Evolutionary conservation across 2,329 filamentous ascomycete genomes (phyloP).

Genomic region (Penicillium sp.): DNA sequence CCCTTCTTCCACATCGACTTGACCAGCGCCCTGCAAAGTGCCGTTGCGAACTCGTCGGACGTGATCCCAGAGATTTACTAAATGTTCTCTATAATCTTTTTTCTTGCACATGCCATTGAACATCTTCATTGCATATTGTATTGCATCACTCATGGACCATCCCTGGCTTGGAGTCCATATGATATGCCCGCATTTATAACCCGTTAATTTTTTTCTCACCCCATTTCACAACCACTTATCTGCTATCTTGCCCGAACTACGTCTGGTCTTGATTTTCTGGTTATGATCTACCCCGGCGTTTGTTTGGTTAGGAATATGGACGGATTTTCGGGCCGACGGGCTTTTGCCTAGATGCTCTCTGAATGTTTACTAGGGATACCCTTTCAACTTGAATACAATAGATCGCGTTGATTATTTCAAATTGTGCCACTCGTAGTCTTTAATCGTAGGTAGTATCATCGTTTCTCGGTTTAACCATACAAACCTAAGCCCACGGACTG

Average conservation of each 20-base stretch:
- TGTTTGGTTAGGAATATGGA: not conserved
- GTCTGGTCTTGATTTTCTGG: not conserved
- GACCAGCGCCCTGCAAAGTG: slow-evolving; percentile 83
- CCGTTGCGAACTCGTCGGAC: slow-evolving; percentile 71
- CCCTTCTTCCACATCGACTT: slow-evolving; percentile 94
- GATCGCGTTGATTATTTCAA: slow-evolving; percentile 8
- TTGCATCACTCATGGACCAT: slow-evolving; percentile 12
- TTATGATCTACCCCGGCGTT: not conserved
- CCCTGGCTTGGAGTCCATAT: slow-evolving; percentile 23
- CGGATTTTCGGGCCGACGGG: not conserved
- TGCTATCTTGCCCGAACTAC: not conserved
- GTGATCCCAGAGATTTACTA: slow-evolving; percentile 11
- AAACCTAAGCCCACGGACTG: too few species aligned
- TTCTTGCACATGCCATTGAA: not conserved
- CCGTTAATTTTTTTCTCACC: slow-evolving; percentile 18
- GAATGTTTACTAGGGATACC: slow-evolving; percentile 15
- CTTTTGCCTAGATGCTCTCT: not conserved
- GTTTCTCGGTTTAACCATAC: too few species aligned
- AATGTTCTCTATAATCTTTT: slow-evolving; percentile 1
- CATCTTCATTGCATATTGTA: slow-evolving; percentile 6
- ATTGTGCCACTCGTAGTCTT: not conserved
- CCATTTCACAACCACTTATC: not conserved
- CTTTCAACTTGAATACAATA: slow-evolving; percentile 11
- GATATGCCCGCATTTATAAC: slow-evolving; percentile 22
- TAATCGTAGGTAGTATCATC: not conserved